Base-by-base conservation (phyloP, 179 eudicot genomes). In the Heliamphora ciliata region DNA sequence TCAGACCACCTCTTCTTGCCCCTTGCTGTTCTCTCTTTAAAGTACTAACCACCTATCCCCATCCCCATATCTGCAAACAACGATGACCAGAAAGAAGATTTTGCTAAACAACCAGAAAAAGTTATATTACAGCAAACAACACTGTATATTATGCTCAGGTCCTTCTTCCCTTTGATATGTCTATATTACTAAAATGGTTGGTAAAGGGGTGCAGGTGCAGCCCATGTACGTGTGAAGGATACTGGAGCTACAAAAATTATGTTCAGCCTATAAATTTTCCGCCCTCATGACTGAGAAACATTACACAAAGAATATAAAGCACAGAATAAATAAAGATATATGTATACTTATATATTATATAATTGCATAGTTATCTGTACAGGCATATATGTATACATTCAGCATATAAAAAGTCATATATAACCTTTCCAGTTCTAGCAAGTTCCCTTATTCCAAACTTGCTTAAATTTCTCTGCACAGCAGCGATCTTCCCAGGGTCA, bases 351-450 rank as follows among this genome's bases (percentile, higher is more conserved):
- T n/a, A n/a, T 64, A 18, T 18, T 31, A 31, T 31, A 31, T 64
- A 54, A 17, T 18, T 70, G 54, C 48, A 40, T 11, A n/a, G n/a
- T 1, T 18, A 47, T 52, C 1, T 18, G 40, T 17, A 2, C 2
- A 58, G 13, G 4, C 8, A 31, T 40, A 8, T 6, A 60, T 4
- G 69, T 63, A 44, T 17, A 8, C 13, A 4, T 17, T 11, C 1
- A 81, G 54, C 67, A 59, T 72, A 60, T 31, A 55, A 64, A 59
- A 56, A 64, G 47, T 31, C 66, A 66, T 56, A 61, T 73, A 81
- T 80, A 74, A 94, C 98, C 95, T 91, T 95, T 79, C 98, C 98
- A 64, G 98, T 95, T 91, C 98, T 89, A 18, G 93, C 98, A 81
- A 94, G 86, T 89, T 95, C 95, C 86, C 84, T 91, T 74, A 95